Conservation (phyloP, 352 stramenopile genomes). For the Pythium utonaiense region DNA sequence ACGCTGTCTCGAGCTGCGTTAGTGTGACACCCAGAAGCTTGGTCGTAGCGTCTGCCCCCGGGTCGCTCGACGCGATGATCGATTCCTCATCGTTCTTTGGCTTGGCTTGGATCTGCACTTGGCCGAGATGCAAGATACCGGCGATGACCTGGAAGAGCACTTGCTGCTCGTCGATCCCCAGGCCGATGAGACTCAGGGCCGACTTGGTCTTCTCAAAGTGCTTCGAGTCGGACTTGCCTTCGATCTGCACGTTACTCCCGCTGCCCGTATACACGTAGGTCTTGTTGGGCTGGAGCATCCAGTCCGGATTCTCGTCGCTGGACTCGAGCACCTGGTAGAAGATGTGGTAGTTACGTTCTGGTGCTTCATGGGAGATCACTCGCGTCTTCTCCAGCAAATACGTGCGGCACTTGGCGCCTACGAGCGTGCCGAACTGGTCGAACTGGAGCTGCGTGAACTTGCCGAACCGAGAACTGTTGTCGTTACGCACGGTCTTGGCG, state of each 20-base stretch:
- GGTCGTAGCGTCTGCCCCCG: constrained; percentile 35
- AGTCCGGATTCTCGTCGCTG: constrained; percentile 23
- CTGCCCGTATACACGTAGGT: constrained; percentile 66
- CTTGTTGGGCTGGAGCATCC: constrained; percentile 48
- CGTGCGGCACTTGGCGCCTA: constrained; percentile 74
- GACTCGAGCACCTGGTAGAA: constrained; percentile 61
- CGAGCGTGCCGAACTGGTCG: constrained; percentile 51
- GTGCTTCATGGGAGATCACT: constrained; percentile 66
- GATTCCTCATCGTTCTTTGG: constrained; percentile 68
- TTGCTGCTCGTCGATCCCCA: constrained; percentile 48
- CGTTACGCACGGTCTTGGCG: constrained; percentile 48
- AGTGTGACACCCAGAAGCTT: constrained; percentile 53
- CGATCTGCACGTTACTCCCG: constrained; percentile 54
- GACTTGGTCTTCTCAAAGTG: constrained; percentile 70
- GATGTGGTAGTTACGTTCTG: constrained; percentile 82
- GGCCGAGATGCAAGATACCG: constrained; percentile 95
- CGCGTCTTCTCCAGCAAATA: constrained; percentile 94
- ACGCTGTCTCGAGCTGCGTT: constrained; percentile 52
- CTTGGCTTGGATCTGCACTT: constrained; percentile 89
- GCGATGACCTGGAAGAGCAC: constrained; percentile 74
- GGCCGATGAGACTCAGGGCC: constrained; percentile 61
- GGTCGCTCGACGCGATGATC: constrained; percentile 35
- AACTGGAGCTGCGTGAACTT: constrained; percentile 65
- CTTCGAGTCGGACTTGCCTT: constrained; percentile 64
- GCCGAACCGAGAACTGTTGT: constrained; percentile 47